Evolutionary conservation across 441 rosid species (phyloP), one percentile per base, ranked within the genome.

Genomic region (Bocquillonia castaneifolia): DNA sequence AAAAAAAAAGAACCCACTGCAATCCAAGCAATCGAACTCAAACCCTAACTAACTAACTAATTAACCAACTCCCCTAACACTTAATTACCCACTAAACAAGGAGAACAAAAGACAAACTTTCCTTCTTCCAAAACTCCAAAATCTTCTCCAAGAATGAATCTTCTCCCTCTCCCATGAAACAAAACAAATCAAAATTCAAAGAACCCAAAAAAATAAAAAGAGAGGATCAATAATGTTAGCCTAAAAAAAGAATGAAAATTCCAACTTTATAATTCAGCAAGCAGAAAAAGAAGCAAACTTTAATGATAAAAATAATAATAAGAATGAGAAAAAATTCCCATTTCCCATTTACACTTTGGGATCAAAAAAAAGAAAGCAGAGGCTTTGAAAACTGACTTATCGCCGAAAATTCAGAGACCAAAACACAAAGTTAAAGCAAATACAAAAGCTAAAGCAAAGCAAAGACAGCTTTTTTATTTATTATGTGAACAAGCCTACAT

Each of bases 371-470:
- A 62, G 66, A 54, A 52, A 20, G 32, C 26, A 40, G 50, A 70
- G 10, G 15, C 34, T 15, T 13, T 32, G 70, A 69, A 62, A 79
- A 79, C 89, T 85, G 81, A 82, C 77, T 88, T 86, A 91, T 85
- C 85, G 89, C 85, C 76, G 81, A 85, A 77, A 82, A 84, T 84
- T 79, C 88, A 84, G 89, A 85, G 82, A 82, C 82, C 79, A 69
- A 59, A 81, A 71, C 74, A 77, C 4, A 57, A 44, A 42, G n/a
- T 53, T 69, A 76, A 82, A 79, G 74, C 72, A 77, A 72, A 81
- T 79, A 81, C 80, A 69, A 5, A 62, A 44, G 40, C 36, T 52
- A 76, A 73, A 73, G 74, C 77, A 79, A 79, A 79, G 82, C 78
- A 78, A 81, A 79, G 79, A 75, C 79, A 80, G 80, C 72, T 76